Evolutionary conservation across 1,139 yeast genomes (phyloP).

Genomic region (Pichiaceae sp.): DNA sequence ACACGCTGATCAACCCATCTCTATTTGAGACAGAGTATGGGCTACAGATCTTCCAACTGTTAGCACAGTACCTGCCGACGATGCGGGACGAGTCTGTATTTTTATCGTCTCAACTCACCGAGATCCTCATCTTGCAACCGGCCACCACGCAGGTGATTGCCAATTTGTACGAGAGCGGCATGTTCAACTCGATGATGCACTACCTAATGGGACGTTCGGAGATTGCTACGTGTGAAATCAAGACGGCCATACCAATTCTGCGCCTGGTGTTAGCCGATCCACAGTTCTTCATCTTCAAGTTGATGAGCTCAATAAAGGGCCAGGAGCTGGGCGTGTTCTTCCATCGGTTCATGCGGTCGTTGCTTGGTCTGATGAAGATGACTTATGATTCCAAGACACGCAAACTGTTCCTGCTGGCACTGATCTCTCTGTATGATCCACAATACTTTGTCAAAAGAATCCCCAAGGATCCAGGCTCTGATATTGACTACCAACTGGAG

Average conservation of each 20-base stretch:
- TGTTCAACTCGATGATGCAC: constrained; percentile 36
- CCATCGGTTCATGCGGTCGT: constrained; percentile 10
- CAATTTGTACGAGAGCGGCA: constrained; percentile 35
- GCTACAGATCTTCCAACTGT: constrained; percentile 37
- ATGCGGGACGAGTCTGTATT: constrained; percentile 68
- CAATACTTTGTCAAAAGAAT: constrained; percentile 28
- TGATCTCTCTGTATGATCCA: constrained; percentile 18
- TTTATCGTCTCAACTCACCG: constrained; percentile 50
- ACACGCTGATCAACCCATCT: constrained; percentile 49
- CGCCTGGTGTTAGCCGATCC: constrained; percentile 19
- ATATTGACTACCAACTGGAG: constrained; percentile 17
- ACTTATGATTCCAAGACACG: constrained; percentile 21
- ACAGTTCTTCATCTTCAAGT: constrained; percentile 6
- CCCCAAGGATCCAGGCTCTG: constrained; percentile 20
- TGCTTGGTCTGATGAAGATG: constrained; percentile 12
- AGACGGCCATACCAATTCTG: constrained; percentile 44
- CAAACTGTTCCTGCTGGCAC: constrained; percentile 19
- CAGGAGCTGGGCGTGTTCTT: constrained; percentile 4
- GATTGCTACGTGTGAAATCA: constrained; percentile 41
- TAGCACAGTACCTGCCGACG: constrained; percentile 47
- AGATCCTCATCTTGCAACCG: constrained; percentile 36
- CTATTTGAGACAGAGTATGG: constrained; percentile 31
- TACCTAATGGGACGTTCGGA: constrained; percentile 43
- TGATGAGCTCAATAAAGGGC: constrained; percentile 1
- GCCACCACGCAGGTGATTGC: constrained; percentile 23